Evolutionary conservation across 805 yeast genomes (phyloP), one percentile per base, ranked within the genome.

Genomic region (Ogataea thermomethanolica): DNA sequence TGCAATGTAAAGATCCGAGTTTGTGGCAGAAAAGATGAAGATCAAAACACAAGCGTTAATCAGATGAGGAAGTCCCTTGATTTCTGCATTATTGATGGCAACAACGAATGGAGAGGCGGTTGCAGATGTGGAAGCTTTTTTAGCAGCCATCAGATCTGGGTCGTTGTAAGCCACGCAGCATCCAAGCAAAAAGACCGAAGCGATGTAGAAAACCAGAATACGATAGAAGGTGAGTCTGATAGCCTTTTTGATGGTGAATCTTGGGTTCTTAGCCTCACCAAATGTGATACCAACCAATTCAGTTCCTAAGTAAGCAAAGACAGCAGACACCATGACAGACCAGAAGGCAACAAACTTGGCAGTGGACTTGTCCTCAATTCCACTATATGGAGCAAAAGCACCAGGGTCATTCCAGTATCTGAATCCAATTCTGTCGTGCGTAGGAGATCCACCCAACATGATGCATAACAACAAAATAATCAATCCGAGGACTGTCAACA

Each of bases 41-140:
- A 84, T 63, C 55, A 88, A 63, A 50, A 88, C 82, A 59, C 86
- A 79, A 2, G 81, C 91, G 59, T 88, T 88, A 55, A 88, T 69
- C 35, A 88, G 72, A 50, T 81, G 84, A 27, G 89, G 89, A 46
- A 87, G 66, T 1, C 78, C 90, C 7, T 59, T 53, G 46, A 86
- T 84, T 13, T 70, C 61, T 12, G 88, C 84, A 50, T 73, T 74
- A 46, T 74, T 74, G 54, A 86, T 81, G 34, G 95, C 95, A 55
- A 85, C 80, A 38, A 85, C 90, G 54, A 85, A 86, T 28, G 95
- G 95, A 11, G 93, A 83, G 14, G 91, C 89, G 29, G 82, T 73
- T 2, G 90, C 88, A 29, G 71, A 66, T 2, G 76, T 64, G n/a
- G 64, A 39, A 36, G 78, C 71, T 17, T 33, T 45, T 12, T 77